phyloP scores from a whole-genome alignment of 2,329 filamentous ascomycete genomes.

The Fusarium verticillioides region DNA sequence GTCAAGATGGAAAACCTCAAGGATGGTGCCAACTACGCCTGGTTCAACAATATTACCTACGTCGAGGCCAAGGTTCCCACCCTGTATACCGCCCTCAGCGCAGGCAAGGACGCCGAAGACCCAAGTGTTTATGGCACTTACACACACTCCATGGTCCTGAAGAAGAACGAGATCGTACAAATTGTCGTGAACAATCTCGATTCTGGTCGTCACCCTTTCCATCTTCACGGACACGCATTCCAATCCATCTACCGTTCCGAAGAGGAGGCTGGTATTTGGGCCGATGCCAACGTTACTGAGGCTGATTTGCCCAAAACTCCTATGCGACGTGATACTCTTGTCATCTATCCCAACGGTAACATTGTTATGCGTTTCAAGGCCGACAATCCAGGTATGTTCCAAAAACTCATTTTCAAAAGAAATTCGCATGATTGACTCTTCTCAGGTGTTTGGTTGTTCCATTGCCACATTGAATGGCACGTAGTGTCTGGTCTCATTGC shows the following conservation, averaged over 20 bases:
- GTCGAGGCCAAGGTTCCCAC: constrained; percentile 78
- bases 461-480: constrained; percentile 87
- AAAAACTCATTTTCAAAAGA: fast-evolving
- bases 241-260: constrained; percentile 72
- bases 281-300: constrained; percentile 51
- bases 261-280: constrained; percentile 68
- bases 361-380: constrained; percentile 75
- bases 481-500: constrained; percentile 72
- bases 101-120: constrained; percentile 68
- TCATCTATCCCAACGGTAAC: constrained; percentile 73
- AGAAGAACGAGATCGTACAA: constrained; percentile 74
- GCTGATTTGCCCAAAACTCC: constrained; percentile 65
- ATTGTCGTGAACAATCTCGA: constrained; percentile 82
- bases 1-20: constrained; percentile 71
- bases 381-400: constrained; percentile 68
- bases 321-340: constrained; percentile 75
- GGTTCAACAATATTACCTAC: constrained; percentile 84
- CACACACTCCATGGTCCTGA: constrained; percentile 75
- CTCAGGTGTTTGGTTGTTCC: constrained; percentile 75
- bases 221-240: constrained; percentile 82
- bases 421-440: background rate
- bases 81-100: constrained; percentile 78
- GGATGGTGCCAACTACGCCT: constrained; percentile 70
- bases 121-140: constrained; percentile 72
- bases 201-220: constrained; percentile 77